Conservation (phyloP, 306 rosid species). For the Prunus kanzakura region DNA sequence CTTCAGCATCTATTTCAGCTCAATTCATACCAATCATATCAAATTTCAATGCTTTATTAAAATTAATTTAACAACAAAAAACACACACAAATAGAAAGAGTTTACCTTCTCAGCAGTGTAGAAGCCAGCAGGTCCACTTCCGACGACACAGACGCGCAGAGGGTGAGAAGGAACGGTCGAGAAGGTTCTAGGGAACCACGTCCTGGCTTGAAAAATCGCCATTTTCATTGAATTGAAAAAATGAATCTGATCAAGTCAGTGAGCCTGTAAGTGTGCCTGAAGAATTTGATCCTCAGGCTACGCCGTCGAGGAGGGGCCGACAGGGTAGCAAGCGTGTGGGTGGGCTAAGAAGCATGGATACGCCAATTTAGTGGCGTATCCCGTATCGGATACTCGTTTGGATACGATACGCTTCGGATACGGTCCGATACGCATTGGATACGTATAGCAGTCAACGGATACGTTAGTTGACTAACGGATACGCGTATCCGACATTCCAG, state of each 20-base stretch:
- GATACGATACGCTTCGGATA: too few relatives aligned
- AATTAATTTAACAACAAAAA: neutral
- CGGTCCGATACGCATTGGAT: too few relatives aligned
- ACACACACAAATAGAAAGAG: neutral
- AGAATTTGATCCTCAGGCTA: neutral
- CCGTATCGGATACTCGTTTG: too few relatives aligned
- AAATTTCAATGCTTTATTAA: neutral
- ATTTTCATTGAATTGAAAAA: conserved; percentile 7
- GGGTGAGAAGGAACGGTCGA: conserved; percentile 46
- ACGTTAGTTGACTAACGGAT: too few relatives aligned
- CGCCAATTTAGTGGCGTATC: too few relatives aligned
- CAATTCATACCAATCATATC: neutral
- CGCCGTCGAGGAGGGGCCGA: too few relatives aligned
- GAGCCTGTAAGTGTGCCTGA: neutral
- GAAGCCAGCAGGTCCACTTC: conserved; percentile 96
- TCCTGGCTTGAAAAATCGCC: conserved; percentile 37
- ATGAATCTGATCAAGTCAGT: neutral
- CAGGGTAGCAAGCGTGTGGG: too few relatives aligned
- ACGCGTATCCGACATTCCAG: too few relatives aligned
- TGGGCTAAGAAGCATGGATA: too few relatives aligned
- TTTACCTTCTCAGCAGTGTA: conserved; percentile 82
- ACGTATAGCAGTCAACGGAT: too few relatives aligned
- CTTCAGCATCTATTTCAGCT: conserved; percentile 64
- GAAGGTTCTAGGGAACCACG: conserved; percentile 47
- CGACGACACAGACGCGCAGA: conserved; percentile 74